A percentile compares a stretch with the other conserved stretches of the same genome.
Conservation (phyloP, 2,329 filamentous ascomycete genomes). For the Botrytis paeoniae region DNA sequence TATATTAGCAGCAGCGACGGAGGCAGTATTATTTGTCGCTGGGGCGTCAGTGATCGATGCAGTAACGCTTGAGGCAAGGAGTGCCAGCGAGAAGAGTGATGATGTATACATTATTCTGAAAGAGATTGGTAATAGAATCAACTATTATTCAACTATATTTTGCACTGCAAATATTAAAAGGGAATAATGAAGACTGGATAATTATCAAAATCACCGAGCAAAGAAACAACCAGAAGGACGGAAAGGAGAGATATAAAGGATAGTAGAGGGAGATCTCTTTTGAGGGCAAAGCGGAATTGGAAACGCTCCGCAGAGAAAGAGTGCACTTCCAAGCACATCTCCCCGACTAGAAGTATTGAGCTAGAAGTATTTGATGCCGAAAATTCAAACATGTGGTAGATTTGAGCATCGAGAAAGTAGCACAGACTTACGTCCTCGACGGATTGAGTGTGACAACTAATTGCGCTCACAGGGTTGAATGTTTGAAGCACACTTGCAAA, state of each 20-base stretch:
- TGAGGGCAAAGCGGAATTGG: neutral
- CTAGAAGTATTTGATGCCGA: neutral
- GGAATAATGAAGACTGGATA: neutral
- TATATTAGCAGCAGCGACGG: neutral
- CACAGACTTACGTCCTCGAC: too few relatives aligned
- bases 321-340: neutral
- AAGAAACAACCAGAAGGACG: neutral
- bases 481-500: neutral
- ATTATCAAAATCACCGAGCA: conserved; percentile 13
- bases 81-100: conserved; percentile 6
- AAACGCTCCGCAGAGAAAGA: conserved; percentile 1
- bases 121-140: conserved; percentile 13
- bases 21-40: neutral
- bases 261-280: neutral
- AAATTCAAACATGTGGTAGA: neutral
- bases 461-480: neutral
- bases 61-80: neutral
- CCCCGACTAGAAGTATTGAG: neutral
- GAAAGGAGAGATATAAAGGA: conserved; percentile 4
- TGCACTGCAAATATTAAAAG: conserved; percentile 17
- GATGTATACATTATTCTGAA: conserved; percentile 17
- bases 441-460: neutral
- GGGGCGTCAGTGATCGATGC: conserved; percentile 2
- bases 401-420: neutral
- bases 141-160: conserved; percentile 9